A percentile compares a stretch with the other conserved stretches of the same genome.
Evolutionary conservation across 2,329 filamentous ascomycete genomes (phyloP).

Genomic region (Trichoderma endophyticum): DNA sequence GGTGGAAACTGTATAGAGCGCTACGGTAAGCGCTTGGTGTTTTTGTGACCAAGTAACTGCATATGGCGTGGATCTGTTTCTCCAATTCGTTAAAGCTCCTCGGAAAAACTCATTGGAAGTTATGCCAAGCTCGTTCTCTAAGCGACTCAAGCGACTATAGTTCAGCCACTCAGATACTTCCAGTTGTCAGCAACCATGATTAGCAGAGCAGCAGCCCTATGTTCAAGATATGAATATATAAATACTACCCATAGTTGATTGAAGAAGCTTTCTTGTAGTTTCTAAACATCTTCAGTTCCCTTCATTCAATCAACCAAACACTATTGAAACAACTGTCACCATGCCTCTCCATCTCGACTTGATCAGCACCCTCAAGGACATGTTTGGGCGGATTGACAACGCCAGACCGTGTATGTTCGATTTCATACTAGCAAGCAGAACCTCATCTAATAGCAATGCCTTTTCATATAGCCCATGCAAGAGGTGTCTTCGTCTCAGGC

Average conservation of each 20-base stretch:
- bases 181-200: not conserved
- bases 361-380: slow-evolving; percentile 6
- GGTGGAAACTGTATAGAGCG: not conserved
- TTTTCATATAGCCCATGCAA: slow-evolving; percentile 5
- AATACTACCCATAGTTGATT: not conserved
- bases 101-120: not conserved
- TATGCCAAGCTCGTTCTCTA: not conserved
- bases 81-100: not conserved
- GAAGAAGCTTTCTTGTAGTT: not conserved
- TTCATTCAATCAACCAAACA: not conserved
- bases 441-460: not conserved
- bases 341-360: slow-evolving; percentile 11
- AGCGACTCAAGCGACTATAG: not conserved
- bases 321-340: not conserved
- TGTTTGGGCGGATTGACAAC: not conserved
- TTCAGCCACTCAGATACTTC: slow-evolving; percentile 3
- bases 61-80: not conserved
- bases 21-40: not conserved
- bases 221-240: not conserved
- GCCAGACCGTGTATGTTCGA: slow-evolving; percentile 1
- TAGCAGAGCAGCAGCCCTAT: not conserved
- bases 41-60: not conserved
- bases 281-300: not conserved
- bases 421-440: not conserved
- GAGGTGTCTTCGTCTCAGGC: slow-evolving; percentile 14